Evolutionary conservation across 352 stramenopile genomes (phyloP), one percentile per base, ranked within the genome.

Genomic region (Phytophthora sp.): DNA sequence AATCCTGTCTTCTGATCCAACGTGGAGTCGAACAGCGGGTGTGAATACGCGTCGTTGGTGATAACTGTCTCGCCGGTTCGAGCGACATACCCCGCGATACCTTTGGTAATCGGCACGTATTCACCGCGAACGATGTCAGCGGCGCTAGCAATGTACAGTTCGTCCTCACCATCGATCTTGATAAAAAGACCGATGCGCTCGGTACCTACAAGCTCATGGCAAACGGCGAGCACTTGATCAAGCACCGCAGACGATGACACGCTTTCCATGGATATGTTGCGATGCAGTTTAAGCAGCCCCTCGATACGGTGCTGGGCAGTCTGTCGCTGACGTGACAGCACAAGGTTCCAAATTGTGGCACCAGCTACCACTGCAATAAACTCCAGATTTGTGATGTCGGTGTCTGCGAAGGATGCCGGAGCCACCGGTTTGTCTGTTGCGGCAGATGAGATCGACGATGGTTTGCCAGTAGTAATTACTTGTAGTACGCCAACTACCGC

Each of bases 171-270:
- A 20, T 89, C 74, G 17, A 88, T 75, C 38, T 88, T 88, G 30
- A 89, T 74, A 41, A 88, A 89, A n/a, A 91, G 62, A 4, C 76
- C 77, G 23, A 89, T 88, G 28, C 80, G 78, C 42, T 92, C 82
- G 1, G 79, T 85, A 41, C 72, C 74, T 1, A 92, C 68, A 13
- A 89, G 74, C 58, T 92, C 82, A 24, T 92, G 78, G 21, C 74
- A 92, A n/a, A 92, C 82, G 0, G 78, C 74, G 4, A 92, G 69
- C 24, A 89, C 78, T 26, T 92, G 78, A 28, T 88, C 79, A 3
- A 92, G 57, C 2, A 72, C 63, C 9, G 84, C 79, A 27, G 66
- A 61, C 0, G 72, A 85, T 0, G 82, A 88, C 5, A 87, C 72
- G 9, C 58, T 74, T 39, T 92, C 79, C 69, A 89, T 85, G 7